phyloP scores from a whole-genome alignment of 331 rosid genomes.

The Acacia pycnantha region DNA sequence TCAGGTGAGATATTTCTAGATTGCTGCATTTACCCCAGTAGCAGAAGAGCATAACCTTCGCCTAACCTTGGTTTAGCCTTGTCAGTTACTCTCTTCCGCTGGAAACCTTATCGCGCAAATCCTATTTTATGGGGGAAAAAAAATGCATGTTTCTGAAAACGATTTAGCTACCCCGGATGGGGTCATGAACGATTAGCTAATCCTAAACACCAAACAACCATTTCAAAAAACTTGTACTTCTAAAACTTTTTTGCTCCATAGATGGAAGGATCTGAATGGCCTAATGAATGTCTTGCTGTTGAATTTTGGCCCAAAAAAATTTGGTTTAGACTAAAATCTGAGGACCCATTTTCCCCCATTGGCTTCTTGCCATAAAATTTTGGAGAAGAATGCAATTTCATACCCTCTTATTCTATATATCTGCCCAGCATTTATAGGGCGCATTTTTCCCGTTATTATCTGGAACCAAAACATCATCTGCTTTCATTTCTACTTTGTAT shows the following conservation, averaged over 20 bases:
- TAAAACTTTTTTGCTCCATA: not conserved
- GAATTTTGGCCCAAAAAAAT: not conserved
- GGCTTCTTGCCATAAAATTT: not conserved
- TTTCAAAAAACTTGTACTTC: not conserved
- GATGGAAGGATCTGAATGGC: not conserved
- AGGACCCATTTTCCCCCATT: not conserved
- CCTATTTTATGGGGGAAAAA: too few relatives aligned
- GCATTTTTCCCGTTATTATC: not conserved
- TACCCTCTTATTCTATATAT: not conserved
- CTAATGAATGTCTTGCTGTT: not conserved
- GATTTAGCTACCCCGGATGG: too few relatives aligned
- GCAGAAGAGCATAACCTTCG: not conserved
- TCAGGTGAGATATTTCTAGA: conserved; percentile 44
- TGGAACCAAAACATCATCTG: not conserved
- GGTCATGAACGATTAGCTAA: not conserved
- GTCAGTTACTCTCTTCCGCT: not conserved
- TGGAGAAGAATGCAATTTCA: not conserved
- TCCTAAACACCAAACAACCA: not conserved
- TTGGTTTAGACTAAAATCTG: not conserved
- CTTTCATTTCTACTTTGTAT: not conserved
- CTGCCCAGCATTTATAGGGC: not conserved
- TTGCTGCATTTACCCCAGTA: not conserved
- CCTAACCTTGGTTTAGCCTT: not conserved
- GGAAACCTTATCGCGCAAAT: too few relatives aligned
- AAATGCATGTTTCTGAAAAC: too few relatives aligned